phyloP scores from a whole-genome alignment of 768 basidiomycete species.

The Lyophyllum semitale region DNA sequence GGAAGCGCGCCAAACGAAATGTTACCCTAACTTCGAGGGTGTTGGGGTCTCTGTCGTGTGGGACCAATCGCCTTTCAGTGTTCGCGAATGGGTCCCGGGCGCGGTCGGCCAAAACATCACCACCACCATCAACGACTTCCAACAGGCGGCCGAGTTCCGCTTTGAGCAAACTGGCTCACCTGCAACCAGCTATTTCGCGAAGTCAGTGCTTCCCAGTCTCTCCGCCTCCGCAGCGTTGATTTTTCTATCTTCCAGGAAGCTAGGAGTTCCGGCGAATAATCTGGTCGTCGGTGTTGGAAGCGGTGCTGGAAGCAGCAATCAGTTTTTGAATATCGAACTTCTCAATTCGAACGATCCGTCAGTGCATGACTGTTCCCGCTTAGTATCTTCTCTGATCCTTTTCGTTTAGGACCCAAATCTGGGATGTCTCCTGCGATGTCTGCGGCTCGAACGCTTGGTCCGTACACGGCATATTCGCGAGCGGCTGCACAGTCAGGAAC shows the following conservation, averaged over 20 bases:
- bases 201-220: too few species aligned
- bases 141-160: constrained; percentile 4
- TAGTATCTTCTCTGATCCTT: background rate
- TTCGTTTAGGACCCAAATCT: constrained; percentile 2
- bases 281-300: constrained; percentile 6
- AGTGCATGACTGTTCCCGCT: background rate
- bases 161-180: constrained; percentile 6
- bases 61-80: constrained; percentile 5
- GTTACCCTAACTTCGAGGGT: constrained; percentile 13
- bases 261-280: constrained; percentile 7
- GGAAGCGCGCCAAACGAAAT: constrained; percentile 6
- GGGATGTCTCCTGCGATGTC: constrained; percentile 10
- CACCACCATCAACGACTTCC: constrained; percentile 1
- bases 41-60: constrained; percentile 12
- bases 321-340: constrained; percentile 3
- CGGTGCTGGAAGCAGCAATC: background rate
- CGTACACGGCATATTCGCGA: constrained; percentile 10
- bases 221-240: too few species aligned
- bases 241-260: constrained; percentile 1
- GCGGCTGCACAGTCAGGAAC: constrained; percentile 9
- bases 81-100: constrained; percentile 10
- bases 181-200: constrained; percentile 1
- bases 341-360: constrained; percentile 5
- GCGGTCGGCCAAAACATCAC: constrained; percentile 10
- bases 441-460: constrained; percentile 10